Percentiles rank a stretch among this genome's conserved stretches.
These are phyloP conservation scores for Mucor velutinosus DNA, from an alignment of 371 early-diverging fungal species.

Conservation along the genomic window DNA sequence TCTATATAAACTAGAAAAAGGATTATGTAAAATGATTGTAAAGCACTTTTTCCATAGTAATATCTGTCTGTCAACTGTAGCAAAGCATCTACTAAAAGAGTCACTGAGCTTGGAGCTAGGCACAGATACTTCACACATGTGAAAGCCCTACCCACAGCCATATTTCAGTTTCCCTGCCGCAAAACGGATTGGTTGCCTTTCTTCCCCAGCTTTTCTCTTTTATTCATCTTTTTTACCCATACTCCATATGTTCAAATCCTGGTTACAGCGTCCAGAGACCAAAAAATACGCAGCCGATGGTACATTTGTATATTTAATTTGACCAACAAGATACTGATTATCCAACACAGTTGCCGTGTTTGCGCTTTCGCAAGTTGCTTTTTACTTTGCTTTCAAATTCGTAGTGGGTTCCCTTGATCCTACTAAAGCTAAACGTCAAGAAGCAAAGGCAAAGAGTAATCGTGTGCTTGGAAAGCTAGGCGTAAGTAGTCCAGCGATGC, in stretches of 20 bases:
- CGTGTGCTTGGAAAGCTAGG: conserved; percentile 77
- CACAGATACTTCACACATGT: conserved; percentile 4
- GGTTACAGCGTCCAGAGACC: conserved; percentile 60
- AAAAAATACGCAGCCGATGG: conserved; percentile 70
- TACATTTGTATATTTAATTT: conserved; percentile 20
- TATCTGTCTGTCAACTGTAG: neutral
- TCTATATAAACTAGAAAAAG: too few relatives aligned
- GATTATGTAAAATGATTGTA: too few relatives aligned
- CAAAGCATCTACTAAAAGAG: neutral
- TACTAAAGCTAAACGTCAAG: conserved; percentile 67
- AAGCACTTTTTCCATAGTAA: too few relatives aligned
- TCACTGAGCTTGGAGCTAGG: neutral
- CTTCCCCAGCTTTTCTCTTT: conserved; percentile 5
- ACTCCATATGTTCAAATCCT: conserved; percentile 35
- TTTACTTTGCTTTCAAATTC: conserved; percentile 86
- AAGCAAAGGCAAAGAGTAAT: conserved; percentile 71
- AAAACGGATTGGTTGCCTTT: neutral
- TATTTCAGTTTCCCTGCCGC: neutral
- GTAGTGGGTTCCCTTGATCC: conserved; percentile 78
- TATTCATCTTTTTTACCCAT: conserved; percentile 11
- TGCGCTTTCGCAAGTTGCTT: conserved; percentile 80
- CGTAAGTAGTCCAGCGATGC: conserved; percentile 40
- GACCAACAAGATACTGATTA: too few relatives aligned
- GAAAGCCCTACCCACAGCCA: neutral
- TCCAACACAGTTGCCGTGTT: conserved; percentile 64